A percentile compares a stretch with the other conserved stretches of the same genome.
These are phyloP conservation scores for Lagenidium sp. DNA, from an alignment of 352 stramenopile species.

Conservation along the genomic window DNA sequence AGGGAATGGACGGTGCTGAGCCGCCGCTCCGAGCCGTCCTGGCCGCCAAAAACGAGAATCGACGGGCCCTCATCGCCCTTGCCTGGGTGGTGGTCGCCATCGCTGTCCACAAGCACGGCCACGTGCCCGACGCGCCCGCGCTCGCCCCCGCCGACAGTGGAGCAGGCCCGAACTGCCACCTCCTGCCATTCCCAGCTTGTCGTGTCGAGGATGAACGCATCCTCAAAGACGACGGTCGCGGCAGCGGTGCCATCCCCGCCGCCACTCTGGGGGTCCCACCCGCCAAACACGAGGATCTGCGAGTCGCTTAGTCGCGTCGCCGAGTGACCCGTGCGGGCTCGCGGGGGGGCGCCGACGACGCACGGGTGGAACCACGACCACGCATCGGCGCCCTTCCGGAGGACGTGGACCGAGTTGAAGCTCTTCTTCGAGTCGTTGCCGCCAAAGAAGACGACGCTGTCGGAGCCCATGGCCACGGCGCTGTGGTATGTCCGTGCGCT, in stretches of 20 bases:
- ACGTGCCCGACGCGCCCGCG: constrained; percentile 81
- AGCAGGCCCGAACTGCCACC: constrained; percentile 24
- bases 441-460: constrained; percentile 89
- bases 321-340: constrained; percentile 83
- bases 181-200: constrained; percentile 85
- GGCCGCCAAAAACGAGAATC: constrained; percentile 84
- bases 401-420: constrained; percentile 90
- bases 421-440: constrained; percentile 88
- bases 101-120: constrained; percentile 52
- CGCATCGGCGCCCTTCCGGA: constrained; percentile 46
- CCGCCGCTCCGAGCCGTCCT: constrained; percentile 71
- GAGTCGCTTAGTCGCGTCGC: constrained; percentile 79
- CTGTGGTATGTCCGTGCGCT: constrained; percentile 89
- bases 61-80: no score
- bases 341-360: constrained; percentile 60
- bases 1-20: constrained; percentile 74
- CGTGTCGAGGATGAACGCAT: constrained; percentile 88
- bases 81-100: no score
- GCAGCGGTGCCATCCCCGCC: constrained; percentile 15
- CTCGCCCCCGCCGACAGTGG: not conserved
- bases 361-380: constrained; percentile 88
- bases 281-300: constrained; percentile 89
- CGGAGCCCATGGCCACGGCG: constrained; percentile 41
- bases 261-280: constrained; percentile 87
- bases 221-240: constrained; percentile 66